Evolutionary conservation across 352 stramenopile genomes (phyloP).

Genomic region (Phytophthora europaea): DNA sequence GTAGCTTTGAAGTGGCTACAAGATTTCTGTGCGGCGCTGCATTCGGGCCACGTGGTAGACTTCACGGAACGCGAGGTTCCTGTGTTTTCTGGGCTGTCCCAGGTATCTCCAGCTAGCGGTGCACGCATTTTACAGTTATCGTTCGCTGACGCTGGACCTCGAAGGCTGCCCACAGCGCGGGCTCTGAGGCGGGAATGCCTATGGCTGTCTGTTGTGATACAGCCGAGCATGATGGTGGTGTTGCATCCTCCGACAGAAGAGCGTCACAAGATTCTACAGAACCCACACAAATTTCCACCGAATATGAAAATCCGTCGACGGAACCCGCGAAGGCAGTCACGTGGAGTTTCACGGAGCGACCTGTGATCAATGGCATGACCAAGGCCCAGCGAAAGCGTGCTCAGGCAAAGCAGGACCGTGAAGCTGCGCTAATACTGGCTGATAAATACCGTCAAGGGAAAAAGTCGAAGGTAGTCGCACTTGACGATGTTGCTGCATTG

Average conservation of each 20-base stretch:
- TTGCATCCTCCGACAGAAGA: background rate
- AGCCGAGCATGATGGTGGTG: background rate
- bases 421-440: background rate
- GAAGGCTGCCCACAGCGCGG: too few species aligned
- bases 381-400: conserved; percentile 10
- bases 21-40: conserved; percentile 11
- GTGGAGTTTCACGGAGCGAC: conserved; percentile 1
- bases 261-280: background rate
- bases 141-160: background rate
- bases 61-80: background rate
- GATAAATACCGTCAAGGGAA: background rate
- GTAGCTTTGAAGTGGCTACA: conserved; percentile 14
- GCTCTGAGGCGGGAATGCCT: too few species aligned
- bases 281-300: background rate
- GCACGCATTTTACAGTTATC: background rate
- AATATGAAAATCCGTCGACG: background rate
- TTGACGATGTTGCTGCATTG: background rate
- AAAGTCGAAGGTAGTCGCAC: too few species aligned
- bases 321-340: background rate
- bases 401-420: background rate
- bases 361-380: conserved; percentile 2
- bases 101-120: background rate
- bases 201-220: background rate
- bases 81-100: background rate
- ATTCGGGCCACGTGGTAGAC: background rate